Conservation (phyloP, 805 yeast genomes). For the Starmerella vaccinii region DNA sequence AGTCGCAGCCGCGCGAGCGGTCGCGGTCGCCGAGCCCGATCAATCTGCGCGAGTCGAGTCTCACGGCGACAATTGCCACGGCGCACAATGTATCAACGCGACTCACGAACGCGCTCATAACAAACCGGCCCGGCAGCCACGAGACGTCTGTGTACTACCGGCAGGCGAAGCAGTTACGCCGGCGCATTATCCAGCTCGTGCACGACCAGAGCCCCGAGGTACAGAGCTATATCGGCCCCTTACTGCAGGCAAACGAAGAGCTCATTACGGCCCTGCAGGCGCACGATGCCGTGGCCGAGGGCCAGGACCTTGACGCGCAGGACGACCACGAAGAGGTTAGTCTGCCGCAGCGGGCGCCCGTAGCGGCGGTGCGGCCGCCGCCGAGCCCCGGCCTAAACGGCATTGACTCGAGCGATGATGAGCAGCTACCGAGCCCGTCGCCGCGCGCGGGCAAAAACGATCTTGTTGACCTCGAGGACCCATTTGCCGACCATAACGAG, state of each 20-base stretch:
- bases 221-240: constrained; percentile 66
- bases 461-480: constrained; percentile 32
- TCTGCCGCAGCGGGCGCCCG: constrained; percentile 27
- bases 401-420: neutral
- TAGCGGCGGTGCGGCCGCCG: constrained; percentile 23
- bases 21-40: constrained; percentile 22
- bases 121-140: constrained; percentile 43
- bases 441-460: constrained; percentile 17
- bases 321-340: constrained; percentile 33
- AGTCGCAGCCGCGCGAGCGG: neutral
- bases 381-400: constrained; percentile 18
- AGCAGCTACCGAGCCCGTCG: neutral
- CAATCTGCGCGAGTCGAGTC: constrained; percentile 22
- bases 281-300: constrained; percentile 42
- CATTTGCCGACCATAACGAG: constrained; percentile 45
- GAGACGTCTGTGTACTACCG: constrained; percentile 53
- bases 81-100: constrained; percentile 66
- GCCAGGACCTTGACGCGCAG: constrained; percentile 8
- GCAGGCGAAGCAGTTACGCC: constrained; percentile 64
- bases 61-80: constrained; percentile 23
- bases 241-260: constrained; percentile 84
- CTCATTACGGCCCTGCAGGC: constrained; percentile 60
- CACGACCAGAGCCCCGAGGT: constrained; percentile 70
- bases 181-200: constrained; percentile 68
- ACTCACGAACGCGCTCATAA: constrained; percentile 47